Base-by-base conservation (phyloP, 78 protist species). In the slime mould (Dictyostelium discoideum) region DNA sequence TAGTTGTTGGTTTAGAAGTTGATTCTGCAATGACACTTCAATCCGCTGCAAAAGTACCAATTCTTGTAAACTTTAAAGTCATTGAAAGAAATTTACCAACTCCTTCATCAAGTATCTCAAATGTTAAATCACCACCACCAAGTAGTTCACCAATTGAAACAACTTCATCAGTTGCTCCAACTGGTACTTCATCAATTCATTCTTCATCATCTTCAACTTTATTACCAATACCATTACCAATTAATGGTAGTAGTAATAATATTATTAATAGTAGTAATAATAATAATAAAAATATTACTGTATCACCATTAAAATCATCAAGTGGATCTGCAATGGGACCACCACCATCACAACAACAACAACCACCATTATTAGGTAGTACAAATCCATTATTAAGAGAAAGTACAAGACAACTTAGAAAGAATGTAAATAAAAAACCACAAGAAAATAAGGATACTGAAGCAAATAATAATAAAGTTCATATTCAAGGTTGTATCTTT, bases 21-120 rank as follows among this genome's bases (percentile, higher is more conserved):
- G 94, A 84, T 18, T 14, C 60, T 7, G 96, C 95, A 5, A 40
- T 48, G 82, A 93, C 97, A 7, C 42, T 98, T 63, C 97, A 96
- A 81, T 67, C 92, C 3, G 97, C 96, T 76, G 96, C 97, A 63
- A 97, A 97, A 63, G 96, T 95, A 46, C 98, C 98, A 18, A 97
- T 97, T 48, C 79, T 97, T 4, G 96, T 97, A 14, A 85, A 80
- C 84, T 94, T 94, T 29, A 48, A 60, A 63, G 97, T 83, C 0
- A 8, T 50, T 37, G 89, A 82, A 29, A 60, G 89, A 37, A 18
- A 2, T 2, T 42, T 90, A 48, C 95, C 95, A 44, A 26, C 83
- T 9, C 92, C 18, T 5, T 46, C 74, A 8, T 40, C 63, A 20
- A 77, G 73, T 42, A 14, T 77, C 29, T 5, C 82, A 24, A 16